Conservation (phyloP, 2,329 filamentous ascomycete genomes). For the Claviceps purpurea region DNA sequence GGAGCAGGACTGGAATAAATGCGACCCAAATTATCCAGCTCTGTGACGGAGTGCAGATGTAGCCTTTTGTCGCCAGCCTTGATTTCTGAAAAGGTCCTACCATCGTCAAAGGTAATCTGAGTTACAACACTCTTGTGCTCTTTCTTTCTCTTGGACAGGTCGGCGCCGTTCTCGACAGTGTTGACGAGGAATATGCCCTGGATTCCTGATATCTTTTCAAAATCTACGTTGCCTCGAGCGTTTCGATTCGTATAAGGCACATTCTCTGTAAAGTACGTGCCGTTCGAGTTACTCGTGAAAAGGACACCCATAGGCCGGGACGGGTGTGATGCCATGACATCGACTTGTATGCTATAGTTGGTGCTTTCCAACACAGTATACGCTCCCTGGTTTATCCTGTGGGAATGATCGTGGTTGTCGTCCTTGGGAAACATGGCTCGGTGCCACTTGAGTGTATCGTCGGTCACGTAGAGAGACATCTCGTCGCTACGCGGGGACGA, state of each 20-base stretch:
- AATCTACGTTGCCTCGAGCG: slow-evolving; percentile 65
- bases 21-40: slow-evolving; percentile 66
- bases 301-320: slow-evolving; percentile 69
- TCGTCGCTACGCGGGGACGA: slow-evolving; percentile 71
- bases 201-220: slow-evolving; percentile 83
- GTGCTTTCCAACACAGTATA: slow-evolving; percentile 94
- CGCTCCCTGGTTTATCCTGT: slow-evolving; percentile 58
- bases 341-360: slow-evolving; percentile 94
- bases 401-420: slow-evolving; percentile 60
- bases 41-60: slow-evolving; percentile 86
- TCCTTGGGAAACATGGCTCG: slow-evolving; percentile 76
- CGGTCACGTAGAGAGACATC: slow-evolving; percentile 80
- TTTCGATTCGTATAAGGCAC: slow-evolving; percentile 87
- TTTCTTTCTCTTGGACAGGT: slow-evolving; percentile 42
- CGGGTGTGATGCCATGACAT: slow-evolving; percentile 62
- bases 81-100: slow-evolving; percentile 66
- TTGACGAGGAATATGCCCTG: slow-evolving; percentile 91
- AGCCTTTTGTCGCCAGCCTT: slow-evolving; percentile 55
- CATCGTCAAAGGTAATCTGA: slow-evolving; percentile 90
- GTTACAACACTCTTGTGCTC: slow-evolving; percentile 58
- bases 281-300: slow-evolving; percentile 94
- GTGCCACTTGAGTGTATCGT: slow-evolving; percentile 78
- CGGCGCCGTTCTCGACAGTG: slow-evolving; percentile 71
- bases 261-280: slow-evolving; percentile 88
- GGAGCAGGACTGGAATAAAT: slow-evolving; percentile 91